phyloP scores from a whole-genome alignment of 176 grass and related monocot species.

The Echinochloa phyllopogon region DNA sequence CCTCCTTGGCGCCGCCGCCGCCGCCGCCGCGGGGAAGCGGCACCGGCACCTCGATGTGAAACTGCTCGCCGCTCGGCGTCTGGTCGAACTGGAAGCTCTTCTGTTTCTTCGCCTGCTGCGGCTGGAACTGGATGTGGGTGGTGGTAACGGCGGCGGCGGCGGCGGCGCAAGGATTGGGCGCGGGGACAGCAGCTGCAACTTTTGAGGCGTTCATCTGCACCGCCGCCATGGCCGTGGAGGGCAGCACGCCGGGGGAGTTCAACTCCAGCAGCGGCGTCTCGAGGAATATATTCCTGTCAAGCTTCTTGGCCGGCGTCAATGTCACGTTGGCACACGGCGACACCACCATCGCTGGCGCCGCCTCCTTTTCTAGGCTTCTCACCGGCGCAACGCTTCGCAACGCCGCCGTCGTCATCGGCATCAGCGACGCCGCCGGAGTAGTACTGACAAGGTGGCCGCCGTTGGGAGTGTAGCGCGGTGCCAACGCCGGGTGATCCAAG shows the following conservation, averaged over 20 bases:
- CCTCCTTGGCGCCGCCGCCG: constrained; percentile 41
- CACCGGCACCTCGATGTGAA: constrained; percentile 53
- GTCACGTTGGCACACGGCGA: constrained; percentile 13
- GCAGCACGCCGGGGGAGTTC: constrained; percentile 21
- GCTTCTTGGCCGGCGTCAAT: neutral
- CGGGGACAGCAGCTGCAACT: neutral
- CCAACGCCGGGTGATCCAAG: constrained; percentile 42
- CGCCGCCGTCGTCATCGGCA: neutral
- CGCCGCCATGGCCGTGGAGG: neutral
- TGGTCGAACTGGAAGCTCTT: constrained; percentile 53
- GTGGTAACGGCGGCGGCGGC: neutral
- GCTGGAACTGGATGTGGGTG: constrained; percentile 42
- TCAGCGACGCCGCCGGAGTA: neutral
- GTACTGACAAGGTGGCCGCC: neutral
- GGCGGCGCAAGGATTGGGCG: neutral
- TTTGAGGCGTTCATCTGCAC: neutral
- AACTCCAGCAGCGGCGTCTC: constrained; percentile 45
- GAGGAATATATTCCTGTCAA: constrained; percentile 49
- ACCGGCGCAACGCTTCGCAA: neutral
- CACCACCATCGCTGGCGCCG: neutral
- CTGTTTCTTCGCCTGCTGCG: constrained; percentile 1
- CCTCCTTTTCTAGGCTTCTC: constrained; percentile 9
- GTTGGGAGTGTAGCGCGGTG: neutral
- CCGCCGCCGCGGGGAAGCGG: neutral
- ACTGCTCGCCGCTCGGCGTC: constrained; percentile 41